Base-by-base conservation (phyloP, 108 stramenopile species). In the Fragilariopsis cylindrus region DNA sequence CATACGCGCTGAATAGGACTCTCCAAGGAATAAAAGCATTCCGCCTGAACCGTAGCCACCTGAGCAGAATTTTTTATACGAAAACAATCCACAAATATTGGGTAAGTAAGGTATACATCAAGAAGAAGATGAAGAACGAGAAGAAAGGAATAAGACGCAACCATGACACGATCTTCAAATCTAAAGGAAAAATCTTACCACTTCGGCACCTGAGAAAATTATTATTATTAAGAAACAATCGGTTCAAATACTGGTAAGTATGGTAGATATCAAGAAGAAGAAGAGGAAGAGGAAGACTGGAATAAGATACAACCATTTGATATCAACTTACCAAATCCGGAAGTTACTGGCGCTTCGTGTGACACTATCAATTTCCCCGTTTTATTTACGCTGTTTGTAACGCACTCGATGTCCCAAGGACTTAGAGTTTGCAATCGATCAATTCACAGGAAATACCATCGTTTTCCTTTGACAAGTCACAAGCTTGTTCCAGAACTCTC, bases 391-490 rank as follows among this genome's bases (percentile, higher is more conserved):
- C 96, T 96, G 9, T 79, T 55, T 5, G 64, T 74, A 39, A 98
- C 87, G 5, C 88, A 82, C 43, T 96, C 93, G 4, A 78, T 74
- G 58, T 99, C 98, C 98, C 98, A 99, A 0, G 98, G 98, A 5
- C 96, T 64, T 9, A 99, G 84, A 18, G 97, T 96, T 62, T 95
- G 91, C n/a, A 99, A 82, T 99, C 98, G 75, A 99, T 97, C 13
- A 98, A 72, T 81, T 98, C 98, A 72, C 94, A 94, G 4, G 84
- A 76, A 48, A 98, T 92, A 3, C 97, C 97, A 48, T 82, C 49
- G 53, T 90, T 76, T 56, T 85, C 81, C 41, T 69, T 69, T 7
- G 98, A 96, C 65, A 90, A 54, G 54, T 95, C 92, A 55, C 86
- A 86, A 0, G 97, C 93, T 52, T 82, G 71, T 48, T 84, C 78